Evolutionary conservation across 352 stramenopile genomes (phyloP), one percentile per base, ranked within the genome.

Genomic region (Phytophthora hibernalis): DNA sequence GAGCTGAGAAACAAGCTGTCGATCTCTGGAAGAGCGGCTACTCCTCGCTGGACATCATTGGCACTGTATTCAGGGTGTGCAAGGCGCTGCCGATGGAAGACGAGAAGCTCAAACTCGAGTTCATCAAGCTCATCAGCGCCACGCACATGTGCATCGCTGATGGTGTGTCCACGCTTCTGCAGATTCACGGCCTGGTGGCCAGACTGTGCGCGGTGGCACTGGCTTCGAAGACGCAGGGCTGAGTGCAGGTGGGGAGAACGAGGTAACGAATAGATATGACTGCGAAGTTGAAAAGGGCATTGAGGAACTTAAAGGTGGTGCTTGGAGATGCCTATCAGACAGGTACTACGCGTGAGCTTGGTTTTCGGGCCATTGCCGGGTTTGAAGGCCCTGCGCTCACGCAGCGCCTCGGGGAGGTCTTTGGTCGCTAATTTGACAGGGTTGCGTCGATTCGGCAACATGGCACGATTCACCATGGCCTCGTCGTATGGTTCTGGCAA

Each of bases 41-140:
- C 82, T 96, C 92, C 55, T 91, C 95, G 12, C 90, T 92, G 54
- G 97, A 99, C 79, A 99, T 99, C 72, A 98, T 99, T 67, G 93
- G 92, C 44, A 99, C 97, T 0, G 60, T 99, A 33, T 99, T 99
- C 79, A 95, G 97, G 62, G 97, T 99, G 13, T 91, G 83, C 66
- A 98, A 98, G 76, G 81, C 81, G 30, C 77, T 89, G 57, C 67
- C 87, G 6, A 93, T 96, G 82, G 61, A 76, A 6, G 78, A 91
- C 64, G 90, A 96, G 63, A 85, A 83, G 47, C 72, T 95, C 26
- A 91, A 96, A 69, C 73, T 96, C 44, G 85, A 97, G 47, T 96
- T 99, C 63, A 83, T 96, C 53, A 98, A 98, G 74, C 89, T 89
- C 47, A 91, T 93, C 60, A 83, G 87, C 45, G 31, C 72, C 22